These are phyloP conservation scores for Begonia peltatifolia DNA, from an alignment of 306 rosid species.

Conservation along the genomic window DNA sequence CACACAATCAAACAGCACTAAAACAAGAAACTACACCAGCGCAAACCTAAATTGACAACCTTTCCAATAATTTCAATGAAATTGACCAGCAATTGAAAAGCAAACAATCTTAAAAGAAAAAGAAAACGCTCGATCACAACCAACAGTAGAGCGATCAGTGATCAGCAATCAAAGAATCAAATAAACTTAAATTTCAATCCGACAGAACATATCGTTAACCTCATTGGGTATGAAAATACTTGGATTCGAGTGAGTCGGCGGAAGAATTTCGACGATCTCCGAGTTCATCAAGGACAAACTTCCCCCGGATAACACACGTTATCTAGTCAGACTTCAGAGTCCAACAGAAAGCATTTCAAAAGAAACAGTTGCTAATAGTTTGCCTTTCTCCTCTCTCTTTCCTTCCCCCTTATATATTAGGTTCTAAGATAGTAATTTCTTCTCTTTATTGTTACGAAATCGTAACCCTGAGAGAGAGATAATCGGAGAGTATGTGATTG, in stretches of 20 bases:
- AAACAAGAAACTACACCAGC: neutral
- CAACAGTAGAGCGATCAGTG: neutral
- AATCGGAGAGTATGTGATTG: neutral
- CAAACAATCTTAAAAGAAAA: neutral
- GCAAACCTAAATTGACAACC: too few species aligned
- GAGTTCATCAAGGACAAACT: constrained; percentile 31
- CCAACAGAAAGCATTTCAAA: constrained; percentile 4
- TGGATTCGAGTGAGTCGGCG: constrained; percentile 15
- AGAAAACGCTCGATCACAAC: neutral
- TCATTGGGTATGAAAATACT: constrained; percentile 26
- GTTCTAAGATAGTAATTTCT: too few species aligned
- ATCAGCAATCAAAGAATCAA: neutral
- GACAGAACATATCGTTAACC: constrained; percentile 17
- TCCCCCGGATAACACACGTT: constrained; percentile 7
- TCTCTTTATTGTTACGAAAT: too few species aligned
- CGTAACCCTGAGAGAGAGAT: neutral
- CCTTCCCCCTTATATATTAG: too few species aligned
- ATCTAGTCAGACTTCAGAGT: constrained; percentile 17
- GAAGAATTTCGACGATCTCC: constrained; percentile 33
- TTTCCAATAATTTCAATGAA: neutral
- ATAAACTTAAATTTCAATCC: neutral
- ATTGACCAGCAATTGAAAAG: neutral
- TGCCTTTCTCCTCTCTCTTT: too few species aligned
- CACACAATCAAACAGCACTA: neutral
- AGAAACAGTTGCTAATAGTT: neutral